Percentiles rank a stretch among this genome's conserved stretches.
Evolutionary conservation across 495 filamentous ascomycete species (phyloP).

Genomic region (Daldinia vernicosa): DNA sequence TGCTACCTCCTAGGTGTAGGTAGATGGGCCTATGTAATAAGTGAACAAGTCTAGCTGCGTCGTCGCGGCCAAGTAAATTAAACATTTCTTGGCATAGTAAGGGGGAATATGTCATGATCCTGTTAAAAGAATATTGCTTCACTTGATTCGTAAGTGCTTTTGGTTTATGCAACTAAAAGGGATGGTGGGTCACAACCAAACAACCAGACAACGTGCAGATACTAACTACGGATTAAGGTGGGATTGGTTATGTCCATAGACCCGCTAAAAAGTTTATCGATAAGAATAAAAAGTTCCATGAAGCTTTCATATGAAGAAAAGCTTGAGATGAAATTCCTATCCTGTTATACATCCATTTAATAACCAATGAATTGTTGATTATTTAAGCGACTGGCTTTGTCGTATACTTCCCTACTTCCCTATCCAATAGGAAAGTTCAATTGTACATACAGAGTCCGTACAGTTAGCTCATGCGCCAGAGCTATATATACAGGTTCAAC

Average conservation of each 20-base stretch:
- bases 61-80: slow-evolving; percentile 30
- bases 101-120: slow-evolving; percentile 29
- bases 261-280: slow-evolving; percentile 42
- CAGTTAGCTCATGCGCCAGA: not conserved
- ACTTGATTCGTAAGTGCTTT: not conserved
- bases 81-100: slow-evolving; percentile 26
- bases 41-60: not conserved
- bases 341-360: not conserved
- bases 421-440: not conserved
- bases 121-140: slow-evolving; percentile 4
- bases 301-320: slow-evolving; percentile 14
- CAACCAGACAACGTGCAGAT: no score
- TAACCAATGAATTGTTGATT: not conserved
- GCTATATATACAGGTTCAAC: not conserved
- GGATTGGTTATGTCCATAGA: not conserved
- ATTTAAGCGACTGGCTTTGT: not conserved
- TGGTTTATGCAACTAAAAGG: not conserved
- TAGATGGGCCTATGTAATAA: not conserved
- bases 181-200: not conserved
- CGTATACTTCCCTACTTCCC: not conserved
- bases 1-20: not conserved
- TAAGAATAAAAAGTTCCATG: slow-evolving; percentile 26
- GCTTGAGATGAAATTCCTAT: not conserved
- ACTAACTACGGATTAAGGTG: no score
- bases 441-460: not conserved